phyloP scores from a whole-genome alignment of 1,284 basidiomycete species.

The Naganishia sp. region DNA sequence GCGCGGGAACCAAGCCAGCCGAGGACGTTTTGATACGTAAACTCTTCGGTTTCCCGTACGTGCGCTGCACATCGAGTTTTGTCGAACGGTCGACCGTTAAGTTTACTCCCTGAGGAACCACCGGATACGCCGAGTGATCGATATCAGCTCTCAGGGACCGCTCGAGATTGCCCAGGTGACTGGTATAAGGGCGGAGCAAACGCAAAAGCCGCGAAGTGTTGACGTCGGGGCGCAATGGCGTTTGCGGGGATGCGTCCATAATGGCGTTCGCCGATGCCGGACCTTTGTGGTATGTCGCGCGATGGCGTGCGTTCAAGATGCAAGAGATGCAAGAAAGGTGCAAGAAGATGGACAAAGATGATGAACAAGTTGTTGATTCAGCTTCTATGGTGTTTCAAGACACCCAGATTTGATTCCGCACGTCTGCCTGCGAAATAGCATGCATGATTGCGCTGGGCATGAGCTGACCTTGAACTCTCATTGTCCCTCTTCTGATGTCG shows the following conservation, averaged over 20 bases:
- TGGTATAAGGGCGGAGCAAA: constrained; percentile 21
- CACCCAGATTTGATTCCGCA: constrained; percentile 3
- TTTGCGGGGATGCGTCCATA: constrained; percentile 12
- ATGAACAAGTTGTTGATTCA: constrained; percentile 5
- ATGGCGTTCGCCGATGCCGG: no score
- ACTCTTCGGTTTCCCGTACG: constrained; percentile 13
- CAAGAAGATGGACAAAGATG: constrained; percentile 6
- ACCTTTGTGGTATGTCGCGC: background rate
- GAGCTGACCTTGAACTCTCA: no score
- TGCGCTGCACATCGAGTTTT: constrained; percentile 13
- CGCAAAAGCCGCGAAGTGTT: constrained; percentile 25
- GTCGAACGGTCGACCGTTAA: background rate
- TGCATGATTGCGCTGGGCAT: no score
- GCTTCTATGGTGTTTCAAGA: constrained; percentile 13
- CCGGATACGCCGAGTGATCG: constrained; percentile 15
- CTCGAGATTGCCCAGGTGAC: constrained; percentile 18
- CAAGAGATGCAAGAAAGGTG: background rate
- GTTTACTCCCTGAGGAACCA: constrained; percentile 12
- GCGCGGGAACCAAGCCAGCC: background rate
- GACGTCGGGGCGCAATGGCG: constrained; percentile 16
- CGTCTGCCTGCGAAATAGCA: background rate
- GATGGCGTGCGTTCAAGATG: background rate
- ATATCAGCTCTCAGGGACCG: constrained; percentile 1
- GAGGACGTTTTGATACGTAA: background rate
- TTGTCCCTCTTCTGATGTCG: no score